Evolutionary conservation across 2,329 filamentous ascomycete genomes (phyloP).

Genomic region (Helotiales sp.): DNA sequence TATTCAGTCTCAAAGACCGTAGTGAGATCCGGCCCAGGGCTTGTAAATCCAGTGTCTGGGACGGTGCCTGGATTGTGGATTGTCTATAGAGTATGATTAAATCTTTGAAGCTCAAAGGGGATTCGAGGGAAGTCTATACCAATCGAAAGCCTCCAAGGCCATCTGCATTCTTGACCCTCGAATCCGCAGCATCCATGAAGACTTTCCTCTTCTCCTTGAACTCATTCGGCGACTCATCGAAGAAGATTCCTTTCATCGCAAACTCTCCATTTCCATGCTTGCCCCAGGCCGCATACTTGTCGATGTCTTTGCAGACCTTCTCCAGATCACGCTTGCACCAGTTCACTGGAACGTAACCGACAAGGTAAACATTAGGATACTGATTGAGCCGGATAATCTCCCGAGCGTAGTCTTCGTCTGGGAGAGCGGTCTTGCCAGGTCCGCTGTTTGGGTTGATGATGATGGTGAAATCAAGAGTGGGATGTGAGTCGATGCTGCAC

Average conservation of each 20-base stretch:
- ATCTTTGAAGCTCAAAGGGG: background rate
- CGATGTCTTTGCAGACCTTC: slow-evolving; percentile 20
- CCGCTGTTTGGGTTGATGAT: slow-evolving; percentile 23
- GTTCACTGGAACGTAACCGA: slow-evolving; percentile 14
- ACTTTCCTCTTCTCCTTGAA: slow-evolving; percentile 15
- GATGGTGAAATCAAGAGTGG: slow-evolving; percentile 18
- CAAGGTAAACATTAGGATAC: slow-evolving; percentile 11
- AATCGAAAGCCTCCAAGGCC: slow-evolving; percentile 17
- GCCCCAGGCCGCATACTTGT: slow-evolving; percentile 24
- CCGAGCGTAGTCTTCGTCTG: slow-evolving; percentile 17
- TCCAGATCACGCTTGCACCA: slow-evolving; percentile 18
- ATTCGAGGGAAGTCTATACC: too few species aligned
- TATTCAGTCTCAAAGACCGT: slow-evolving; percentile 21
- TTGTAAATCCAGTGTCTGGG: slow-evolving; percentile 20
- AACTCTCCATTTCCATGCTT: slow-evolving; percentile 16
- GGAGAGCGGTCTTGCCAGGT: slow-evolving; percentile 5
- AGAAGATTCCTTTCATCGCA: slow-evolving; percentile 29
- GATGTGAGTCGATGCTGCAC: slow-evolving; percentile 12
- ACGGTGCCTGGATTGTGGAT: slow-evolving; percentile 31
- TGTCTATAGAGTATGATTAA: slow-evolving; percentile 6
- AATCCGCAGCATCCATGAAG: slow-evolving; percentile 18
- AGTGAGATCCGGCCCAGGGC: slow-evolving; percentile 23
- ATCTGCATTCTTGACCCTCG: slow-evolving; percentile 15
- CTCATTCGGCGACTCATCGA: slow-evolving; percentile 29
- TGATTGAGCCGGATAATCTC: slow-evolving; percentile 14